A percentile compares a stretch with the other conserved stretches of the same genome.
Conservation (phyloP, 306 rosid genomes). For the Cajanus cajan region DNA sequence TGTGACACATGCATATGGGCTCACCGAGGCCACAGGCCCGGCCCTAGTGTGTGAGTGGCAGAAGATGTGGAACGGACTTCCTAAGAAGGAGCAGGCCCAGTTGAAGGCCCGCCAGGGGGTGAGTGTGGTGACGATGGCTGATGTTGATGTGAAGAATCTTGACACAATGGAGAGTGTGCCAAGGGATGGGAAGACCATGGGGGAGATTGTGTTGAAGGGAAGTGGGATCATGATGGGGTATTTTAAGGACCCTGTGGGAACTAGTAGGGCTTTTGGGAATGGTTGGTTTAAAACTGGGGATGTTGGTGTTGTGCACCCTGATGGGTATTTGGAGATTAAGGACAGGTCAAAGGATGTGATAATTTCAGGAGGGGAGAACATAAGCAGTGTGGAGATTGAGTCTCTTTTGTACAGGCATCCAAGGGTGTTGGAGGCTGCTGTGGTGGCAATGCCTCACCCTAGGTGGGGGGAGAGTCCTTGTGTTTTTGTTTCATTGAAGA, state of each 20-base stretch:
- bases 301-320: slow-evolving; percentile 74
- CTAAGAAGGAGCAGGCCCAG: slow-evolving; percentile 43
- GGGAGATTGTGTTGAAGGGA: slow-evolving; percentile 80
- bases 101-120: slow-evolving; percentile 85
- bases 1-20: slow-evolving; percentile 88
- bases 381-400: slow-evolving; percentile 83
- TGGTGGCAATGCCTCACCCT: slow-evolving; percentile 91
- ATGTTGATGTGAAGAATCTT: slow-evolving; percentile 69
- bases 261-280: slow-evolving; percentile 47
- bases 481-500: slow-evolving; percentile 56
- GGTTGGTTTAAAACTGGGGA: slow-evolving; percentile 93
- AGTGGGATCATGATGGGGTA: slow-evolving; percentile 92
- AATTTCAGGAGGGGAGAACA: slow-evolving; percentile 91
- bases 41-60: slow-evolving; percentile 95
- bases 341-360: slow-evolving; percentile 90
- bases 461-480: slow-evolving; percentile 96
- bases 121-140: slow-evolving; percentile 59
- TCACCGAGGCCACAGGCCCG: slow-evolving; percentile 91
- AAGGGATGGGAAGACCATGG: slow-evolving; percentile 66
- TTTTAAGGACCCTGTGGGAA: slow-evolving; percentile 53
- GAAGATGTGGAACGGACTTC: slow-evolving; percentile 53
- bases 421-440: slow-evolving; percentile 69
- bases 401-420: slow-evolving; percentile 64
- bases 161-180: slow-evolving; percentile 69
- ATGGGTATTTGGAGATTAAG: slow-evolving; percentile 87